Evolutionary conservation across 202 grass and related monocot genomes (phyloP), one percentile per base, ranked within the genome.

Genomic region (Panicum hallii): DNA sequence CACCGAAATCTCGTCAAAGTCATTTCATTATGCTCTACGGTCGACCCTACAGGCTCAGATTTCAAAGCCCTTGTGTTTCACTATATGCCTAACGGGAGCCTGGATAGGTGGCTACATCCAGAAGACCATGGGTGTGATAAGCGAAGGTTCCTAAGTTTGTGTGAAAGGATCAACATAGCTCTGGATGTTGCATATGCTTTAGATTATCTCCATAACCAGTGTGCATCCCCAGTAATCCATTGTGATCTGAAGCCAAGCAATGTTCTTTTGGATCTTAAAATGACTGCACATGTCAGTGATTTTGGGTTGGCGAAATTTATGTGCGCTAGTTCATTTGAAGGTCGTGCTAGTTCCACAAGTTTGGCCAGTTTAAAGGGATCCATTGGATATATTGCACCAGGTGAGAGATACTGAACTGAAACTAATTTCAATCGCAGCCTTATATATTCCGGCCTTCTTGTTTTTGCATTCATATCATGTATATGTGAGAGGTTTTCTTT

Each of bases 11-110:
- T 90, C 11, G 44, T 86, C 41, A 74, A 77, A 79, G 53, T 90
- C 17, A 38, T 86, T 78, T 86, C 83, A 34, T 72, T 57, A 54
- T 86, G 88, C 64, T 83, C 83, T 1, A 67, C 72, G 0, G 44
- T 67, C 8, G 84, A 90, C 78, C 41, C 9, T 17, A 71, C 41
- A 13, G 83, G 88, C 5, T 50, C 70, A 40, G 78, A 80, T 3
- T 86, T 90, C 46, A 89, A 75, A 34, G 88, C 88, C 11, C 38
- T 89, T 4, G 26, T 89, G 1, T 86, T 89, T 22, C 75, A 79
- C 20, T 89, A 89, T 52, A 90, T 90, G 88, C 72, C 72, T 17
- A 90, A 83, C 49, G 88, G 88, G 58, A 90, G 72, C 36, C 83
- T 90, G 1, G 88, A 90, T 79, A 58, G 34, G 6, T 86, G 88